These are phyloP conservation scores for Auriscalpium orientale DNA, from an alignment of 768 basidiomycete genomes.

Conservation along the genomic window DNA sequence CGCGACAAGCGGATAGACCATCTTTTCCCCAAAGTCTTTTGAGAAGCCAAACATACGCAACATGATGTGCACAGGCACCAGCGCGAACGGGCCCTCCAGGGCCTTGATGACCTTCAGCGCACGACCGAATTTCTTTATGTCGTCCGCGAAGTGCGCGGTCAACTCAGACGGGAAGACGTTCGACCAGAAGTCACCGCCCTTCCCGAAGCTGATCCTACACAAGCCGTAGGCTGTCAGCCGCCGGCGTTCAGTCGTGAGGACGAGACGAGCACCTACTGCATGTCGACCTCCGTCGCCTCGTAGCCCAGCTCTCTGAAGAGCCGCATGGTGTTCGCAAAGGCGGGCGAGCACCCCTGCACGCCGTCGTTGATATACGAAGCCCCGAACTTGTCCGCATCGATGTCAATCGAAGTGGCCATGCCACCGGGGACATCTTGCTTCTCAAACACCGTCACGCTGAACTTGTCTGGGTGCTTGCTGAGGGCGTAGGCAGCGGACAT, in stretches of 20 bases:
- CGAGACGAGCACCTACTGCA: conserved; percentile 20
- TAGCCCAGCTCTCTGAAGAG: conserved; percentile 29
- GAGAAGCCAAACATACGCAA: conserved; percentile 28
- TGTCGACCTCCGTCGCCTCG: conserved; percentile 24
- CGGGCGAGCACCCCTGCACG: conserved; percentile 29
- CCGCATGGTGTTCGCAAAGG: conserved; percentile 28
- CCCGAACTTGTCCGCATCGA: conserved; percentile 24
- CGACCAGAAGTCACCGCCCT: conserved; percentile 30
- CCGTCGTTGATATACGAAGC: conserved; percentile 31
- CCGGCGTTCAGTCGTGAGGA: neutral
- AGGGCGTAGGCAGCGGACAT: conserved; percentile 29
- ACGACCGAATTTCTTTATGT: conserved; percentile 27
- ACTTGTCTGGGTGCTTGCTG: conserved; percentile 24
- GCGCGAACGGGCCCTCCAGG: conserved; percentile 24
- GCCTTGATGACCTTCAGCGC: conserved; percentile 25
- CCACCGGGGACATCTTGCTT: conserved; percentile 22
- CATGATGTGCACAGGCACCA: conserved; percentile 28
- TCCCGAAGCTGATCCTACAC: conserved; percentile 26
- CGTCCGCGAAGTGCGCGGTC: conserved; percentile 21
- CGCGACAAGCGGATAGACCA: conserved; percentile 30
- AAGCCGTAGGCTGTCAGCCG: neutral
- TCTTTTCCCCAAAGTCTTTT: conserved; percentile 28
- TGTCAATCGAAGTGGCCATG: conserved; percentile 28
- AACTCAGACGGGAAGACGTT: conserved; percentile 30
- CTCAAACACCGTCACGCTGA: conserved; percentile 26